These are phyloP conservation scores for Thielaviopsis musarum DNA, from an alignment of 2,329 filamentous ascomycete genomes.

Conservation along the genomic window DNA sequence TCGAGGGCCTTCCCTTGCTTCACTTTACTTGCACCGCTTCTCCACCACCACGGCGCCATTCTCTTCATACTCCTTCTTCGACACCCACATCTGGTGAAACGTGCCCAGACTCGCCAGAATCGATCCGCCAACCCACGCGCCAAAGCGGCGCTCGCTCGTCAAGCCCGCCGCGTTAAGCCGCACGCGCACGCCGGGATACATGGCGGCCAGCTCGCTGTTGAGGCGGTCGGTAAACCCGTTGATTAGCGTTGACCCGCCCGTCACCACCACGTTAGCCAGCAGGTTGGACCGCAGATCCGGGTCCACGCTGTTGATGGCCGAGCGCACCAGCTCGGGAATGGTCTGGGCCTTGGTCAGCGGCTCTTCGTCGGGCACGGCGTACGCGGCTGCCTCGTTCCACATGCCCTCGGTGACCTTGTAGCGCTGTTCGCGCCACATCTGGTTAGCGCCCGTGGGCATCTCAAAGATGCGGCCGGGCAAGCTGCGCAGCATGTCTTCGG, in stretches of 20 bases:
- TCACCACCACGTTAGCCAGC: slow-evolving; percentile 81
- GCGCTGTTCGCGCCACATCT: slow-evolving; percentile 80
- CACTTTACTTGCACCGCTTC: slow-evolving; percentile 73
- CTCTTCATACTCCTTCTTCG: slow-evolving; percentile 92
- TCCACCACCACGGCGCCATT: slow-evolving; percentile 81
- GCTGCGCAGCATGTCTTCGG: slow-evolving; percentile 57
- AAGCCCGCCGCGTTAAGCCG: slow-evolving; percentile 77
- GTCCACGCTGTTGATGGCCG: slow-evolving; percentile 63
- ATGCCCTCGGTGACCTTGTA: slow-evolving; percentile 76
- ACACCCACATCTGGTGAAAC: slow-evolving; percentile 99
- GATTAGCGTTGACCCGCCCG: slow-evolving; percentile 70
- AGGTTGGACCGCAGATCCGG: slow-evolving; percentile 74
- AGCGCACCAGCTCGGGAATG: slow-evolving; percentile 66
- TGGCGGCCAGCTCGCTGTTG: slow-evolving; percentile 61
- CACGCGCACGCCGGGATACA: slow-evolving; percentile 75
- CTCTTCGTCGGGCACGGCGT: slow-evolving; percentile 25
- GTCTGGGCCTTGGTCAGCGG: slow-evolving; percentile 56
- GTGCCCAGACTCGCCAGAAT: slow-evolving; percentile 90
- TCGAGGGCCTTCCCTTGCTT: neutral
- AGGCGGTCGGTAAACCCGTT: slow-evolving; percentile 87
- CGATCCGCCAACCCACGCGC: slow-evolving; percentile 90
- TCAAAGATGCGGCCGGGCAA: slow-evolving; percentile 80
- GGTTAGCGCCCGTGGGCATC: slow-evolving; percentile 92
- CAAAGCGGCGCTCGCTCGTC: slow-evolving; percentile 77
- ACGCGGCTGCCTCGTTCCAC: slow-evolving; percentile 71